Base-by-base conservation (phyloP, 2,329 filamentous ascomycete species). In the Aspergillus puulaauensis region DNA sequence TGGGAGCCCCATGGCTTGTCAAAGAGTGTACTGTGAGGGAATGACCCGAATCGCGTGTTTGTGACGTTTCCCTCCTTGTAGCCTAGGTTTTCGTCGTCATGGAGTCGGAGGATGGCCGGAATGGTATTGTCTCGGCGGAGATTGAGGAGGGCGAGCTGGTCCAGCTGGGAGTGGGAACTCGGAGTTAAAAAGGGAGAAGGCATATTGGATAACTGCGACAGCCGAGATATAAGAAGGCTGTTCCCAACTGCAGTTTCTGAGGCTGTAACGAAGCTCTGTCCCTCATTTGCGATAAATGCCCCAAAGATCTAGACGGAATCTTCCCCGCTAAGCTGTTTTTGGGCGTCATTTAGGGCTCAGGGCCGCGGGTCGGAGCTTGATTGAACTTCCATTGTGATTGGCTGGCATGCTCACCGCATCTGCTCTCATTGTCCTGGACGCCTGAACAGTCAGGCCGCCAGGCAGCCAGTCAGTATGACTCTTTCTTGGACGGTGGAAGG, bases 41-140 rank as follows among this genome's bases (percentile, higher is more conserved):
- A 93, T 0, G 93, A 96, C 49, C 95, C 95, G 69, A 96, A 99
- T 45, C 93, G 87, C 1, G 93, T 99, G 77, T 96, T 98, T 54
- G 93, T 86, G 2, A 91, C 89, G 47, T 87, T 87, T 37, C 90
- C 90, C 70, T 92, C 89, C 31, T 84, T 83, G 67, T 92, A 92
- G 58, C 89, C 90, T 68, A 87, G 83, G 62, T 88, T 82, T 43
- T 84, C 82, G 52, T 85, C 86, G 39, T 84, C 81, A 21, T 82
- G 81, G 31, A 84, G 78, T 61, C 83, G 81, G 27, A 93, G 83
- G 60, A 90, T 86, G 24, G 92, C 81, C 7, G 93, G 91, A 40
- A 92, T 82, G 62, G 93, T 86, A 61, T 89, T 88, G 75, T 98
- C 93, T 76, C 93, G 89, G 60, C 91, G 93, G 52, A 99, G 84